phyloP scores from a whole-genome alignment of 805 yeast genomes.

The Maudiozyma pseudohumilis region DNA sequence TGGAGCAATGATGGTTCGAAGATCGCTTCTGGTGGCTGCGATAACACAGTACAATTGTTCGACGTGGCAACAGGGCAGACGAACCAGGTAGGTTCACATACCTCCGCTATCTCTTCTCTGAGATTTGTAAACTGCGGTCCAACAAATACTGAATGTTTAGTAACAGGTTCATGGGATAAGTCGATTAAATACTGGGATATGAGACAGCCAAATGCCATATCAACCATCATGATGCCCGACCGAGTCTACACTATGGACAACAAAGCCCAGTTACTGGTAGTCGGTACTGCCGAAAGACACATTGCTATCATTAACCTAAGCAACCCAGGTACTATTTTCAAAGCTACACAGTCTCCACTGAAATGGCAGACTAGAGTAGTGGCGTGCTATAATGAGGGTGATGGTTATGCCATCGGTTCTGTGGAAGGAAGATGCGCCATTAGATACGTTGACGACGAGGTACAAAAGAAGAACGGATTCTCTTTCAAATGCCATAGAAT shows the following conservation, averaged over 20 bases:
- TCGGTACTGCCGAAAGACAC: slow-evolving; percentile 90
- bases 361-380: slow-evolving; percentile 83
- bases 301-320: slow-evolving; percentile 67
- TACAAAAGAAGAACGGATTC: slow-evolving; percentile 64
- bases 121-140: slow-evolving; percentile 79
- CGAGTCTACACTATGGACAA: slow-evolving; percentile 85
- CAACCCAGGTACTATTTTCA: slow-evolving; percentile 74
- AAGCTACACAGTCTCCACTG: slow-evolving; percentile 62
- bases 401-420: slow-evolving; percentile 87
- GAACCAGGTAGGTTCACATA: slow-evolving; percentile 79
- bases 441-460: slow-evolving; percentile 78
- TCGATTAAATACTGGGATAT: slow-evolving; percentile 92
- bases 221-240: slow-evolving; percentile 78
- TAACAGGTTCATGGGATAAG: slow-evolving; percentile 94
- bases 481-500: slow-evolving; percentile 94
- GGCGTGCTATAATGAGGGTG: slow-evolving; percentile 81
- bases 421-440: slow-evolving; percentile 94
- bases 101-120: slow-evolving; percentile 65
- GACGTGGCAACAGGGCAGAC: slow-evolving; percentile 77
- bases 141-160: slow-evolving; percentile 66
- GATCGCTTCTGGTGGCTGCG: slow-evolving; percentile 83
- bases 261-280: slow-evolving; percentile 70
- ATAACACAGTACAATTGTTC: slow-evolving; percentile 73
- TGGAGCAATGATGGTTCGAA: slow-evolving; percentile 86
- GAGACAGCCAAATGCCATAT: slow-evolving; percentile 72